These are phyloP conservation scores for Globisporangium irregulare DNA, from an alignment of 352 stramenopile species.

Conservation along the genomic window DNA sequence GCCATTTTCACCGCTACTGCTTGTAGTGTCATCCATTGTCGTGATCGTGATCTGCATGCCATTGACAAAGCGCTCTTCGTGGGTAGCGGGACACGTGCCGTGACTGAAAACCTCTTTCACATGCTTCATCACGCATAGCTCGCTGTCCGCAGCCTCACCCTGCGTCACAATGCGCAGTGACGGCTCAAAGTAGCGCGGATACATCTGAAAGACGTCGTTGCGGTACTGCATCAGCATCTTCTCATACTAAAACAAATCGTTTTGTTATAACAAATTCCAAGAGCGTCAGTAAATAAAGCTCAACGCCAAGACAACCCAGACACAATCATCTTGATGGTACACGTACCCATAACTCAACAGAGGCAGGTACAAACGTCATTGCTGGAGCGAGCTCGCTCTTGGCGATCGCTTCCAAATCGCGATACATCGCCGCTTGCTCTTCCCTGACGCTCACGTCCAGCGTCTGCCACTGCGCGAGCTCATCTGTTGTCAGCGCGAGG, in stretches of 20 bases:
- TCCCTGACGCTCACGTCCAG: slow-evolving; percentile 31
- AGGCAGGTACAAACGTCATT: slow-evolving; percentile 17
- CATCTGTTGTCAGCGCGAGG: slow-evolving; percentile 44
- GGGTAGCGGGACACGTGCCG: slow-evolving; percentile 21
- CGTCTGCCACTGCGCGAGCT: slow-evolving; percentile 32
- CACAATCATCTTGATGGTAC: not conserved
- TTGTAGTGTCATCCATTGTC: not conserved
- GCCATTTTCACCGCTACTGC: not conserved
- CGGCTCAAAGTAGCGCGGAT: slow-evolving; percentile 56
- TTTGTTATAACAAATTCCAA: not conserved
- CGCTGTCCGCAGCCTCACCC: slow-evolving; percentile 8
- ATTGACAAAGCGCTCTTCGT: slow-evolving; percentile 14
- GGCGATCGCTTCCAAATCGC: slow-evolving; percentile 26
- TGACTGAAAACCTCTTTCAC: slow-evolving; percentile 36
- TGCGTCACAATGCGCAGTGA: slow-evolving; percentile 33
- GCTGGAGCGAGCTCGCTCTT: slow-evolving; percentile 19
- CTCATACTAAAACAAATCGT: slow-evolving; percentile 23
- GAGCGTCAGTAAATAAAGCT: not conserved
- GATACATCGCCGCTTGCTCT: slow-evolving; percentile 34
- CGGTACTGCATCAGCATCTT: slow-evolving; percentile 36
- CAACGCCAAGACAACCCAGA: not conserved
- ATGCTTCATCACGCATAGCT: slow-evolving; percentile 32
- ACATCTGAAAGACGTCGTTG: slow-evolving; percentile 66
- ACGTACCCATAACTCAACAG: slow-evolving; percentile 31
- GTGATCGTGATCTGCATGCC: slow-evolving; percentile 11